phyloP scores from a whole-genome alignment of 768 basidiomycete genomes.

The Hericium erinaceus region DNA sequence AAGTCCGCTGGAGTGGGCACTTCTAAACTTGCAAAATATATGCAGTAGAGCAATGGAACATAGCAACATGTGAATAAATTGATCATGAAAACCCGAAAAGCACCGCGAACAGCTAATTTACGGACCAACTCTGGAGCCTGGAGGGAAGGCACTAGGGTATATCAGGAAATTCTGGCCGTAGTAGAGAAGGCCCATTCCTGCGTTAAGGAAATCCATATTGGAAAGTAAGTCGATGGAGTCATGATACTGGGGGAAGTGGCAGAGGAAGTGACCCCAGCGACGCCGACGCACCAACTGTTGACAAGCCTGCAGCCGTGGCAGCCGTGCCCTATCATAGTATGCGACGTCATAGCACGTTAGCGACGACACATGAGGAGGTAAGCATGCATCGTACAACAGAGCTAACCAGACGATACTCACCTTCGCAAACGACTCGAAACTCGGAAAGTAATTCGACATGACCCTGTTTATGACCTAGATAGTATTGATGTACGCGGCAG shows the following conservation, averaged over 20 bases:
- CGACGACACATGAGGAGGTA: not conserved
- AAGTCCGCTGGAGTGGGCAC: constrained; percentile 65
- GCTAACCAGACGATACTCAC: constrained; percentile 15
- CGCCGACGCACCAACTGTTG: constrained; percentile 25
- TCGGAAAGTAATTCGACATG: constrained; percentile 34
- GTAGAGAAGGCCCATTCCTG: constrained; percentile 69
- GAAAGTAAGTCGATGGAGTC: constrained; percentile 1
- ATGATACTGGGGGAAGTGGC: not conserved
- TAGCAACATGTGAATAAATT: not conserved
- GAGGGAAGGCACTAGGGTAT: constrained; percentile 78
- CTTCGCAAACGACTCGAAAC: constrained; percentile 37
- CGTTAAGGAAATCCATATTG: not conserved
- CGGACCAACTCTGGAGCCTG: constrained; percentile 70
- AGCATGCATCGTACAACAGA: too few relatives aligned
- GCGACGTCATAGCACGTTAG: not conserved
- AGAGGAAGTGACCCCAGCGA: too few relatives aligned
- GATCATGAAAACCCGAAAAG: not conserved
- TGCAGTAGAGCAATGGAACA: not conserved
- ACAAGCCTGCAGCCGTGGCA: constrained; percentile 28
- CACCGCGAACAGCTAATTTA: not conserved
- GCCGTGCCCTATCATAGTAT: constrained; percentile 22
- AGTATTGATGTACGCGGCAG: too few relatives aligned
- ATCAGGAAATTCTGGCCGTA: constrained; percentile 85
- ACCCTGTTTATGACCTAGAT: not conserved
- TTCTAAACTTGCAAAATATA: constrained; percentile 29